Conservation (phyloP, 352 stramenopile genomes). For the Globisporangium irregulare region DNA sequence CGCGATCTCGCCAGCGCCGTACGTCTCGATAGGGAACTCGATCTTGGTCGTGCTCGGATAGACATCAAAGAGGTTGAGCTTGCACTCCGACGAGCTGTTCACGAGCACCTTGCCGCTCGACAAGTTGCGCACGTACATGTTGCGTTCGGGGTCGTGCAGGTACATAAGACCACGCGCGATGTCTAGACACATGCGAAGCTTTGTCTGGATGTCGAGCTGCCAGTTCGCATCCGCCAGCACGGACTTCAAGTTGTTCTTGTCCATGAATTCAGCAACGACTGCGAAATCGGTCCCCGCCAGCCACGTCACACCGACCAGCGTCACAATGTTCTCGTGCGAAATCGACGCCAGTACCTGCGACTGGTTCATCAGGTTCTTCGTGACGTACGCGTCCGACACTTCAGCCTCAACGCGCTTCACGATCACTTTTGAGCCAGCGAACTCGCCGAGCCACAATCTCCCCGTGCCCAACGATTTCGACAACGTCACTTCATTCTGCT, state of each 20-base stretch:
- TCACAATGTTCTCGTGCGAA: neutral
- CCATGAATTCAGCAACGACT: constrained; percentile 71
- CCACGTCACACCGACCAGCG: constrained; percentile 5
- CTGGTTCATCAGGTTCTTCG: constrained; percentile 44
- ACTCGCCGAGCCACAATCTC: constrained; percentile 24
- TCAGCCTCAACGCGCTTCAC: constrained; percentile 66
- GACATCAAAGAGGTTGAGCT: constrained; percentile 58
- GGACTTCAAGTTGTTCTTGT: constrained; percentile 60
- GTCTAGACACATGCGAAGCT: constrained; percentile 71
- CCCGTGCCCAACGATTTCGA: constrained; percentile 59
- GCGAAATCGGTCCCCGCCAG: constrained; percentile 66
- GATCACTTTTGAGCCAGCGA: constrained; percentile 45
- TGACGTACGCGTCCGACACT: constrained; percentile 48
- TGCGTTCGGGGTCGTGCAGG: constrained; percentile 50
- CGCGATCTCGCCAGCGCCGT: constrained; percentile 48
- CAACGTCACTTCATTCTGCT: constrained; percentile 45
- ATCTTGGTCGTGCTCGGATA: constrained; percentile 36
- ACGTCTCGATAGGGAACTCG: constrained; percentile 19
- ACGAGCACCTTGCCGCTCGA: constrained; percentile 62
- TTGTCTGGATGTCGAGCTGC: constrained; percentile 48
- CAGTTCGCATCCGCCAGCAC: constrained; percentile 54
- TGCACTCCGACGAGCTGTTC: constrained; percentile 39
- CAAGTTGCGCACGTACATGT: constrained; percentile 42
- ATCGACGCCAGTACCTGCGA: constrained; percentile 6
- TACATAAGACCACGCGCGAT: constrained; percentile 59